Base-by-base conservation (phyloP, 208 protist genomes). In the Strigomonas culicis region DNA sequence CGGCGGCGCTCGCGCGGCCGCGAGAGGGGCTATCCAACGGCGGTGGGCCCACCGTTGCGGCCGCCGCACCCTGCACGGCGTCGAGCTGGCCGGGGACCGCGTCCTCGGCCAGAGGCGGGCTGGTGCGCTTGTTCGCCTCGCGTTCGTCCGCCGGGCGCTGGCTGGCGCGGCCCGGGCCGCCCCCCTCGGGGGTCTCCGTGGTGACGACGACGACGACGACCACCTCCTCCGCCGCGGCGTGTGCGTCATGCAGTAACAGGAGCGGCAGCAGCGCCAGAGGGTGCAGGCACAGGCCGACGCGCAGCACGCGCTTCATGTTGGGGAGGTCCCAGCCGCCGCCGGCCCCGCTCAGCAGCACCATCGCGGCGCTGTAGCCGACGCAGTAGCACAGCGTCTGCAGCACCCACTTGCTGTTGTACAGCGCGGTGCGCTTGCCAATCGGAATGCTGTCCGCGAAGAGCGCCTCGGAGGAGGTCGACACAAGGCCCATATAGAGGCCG, bases 351-450 rank as follows among this genome's bases (percentile, higher is more conserved):
- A 86, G 66, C 64, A 87, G 55, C 17, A 78, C 34, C 51, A 85
- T 57, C 11, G 72, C 70, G 1, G 31, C 27, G 7, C 66, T 25
- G 43, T 75, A 85, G 21, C 84, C 84, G 2, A 87, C 74, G 15
- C 74, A 65, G 49, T 73, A 76, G 56, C 72, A 84, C 13, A 82
- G 11, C 1, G 77, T 80, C 66, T 86, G 77, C 55, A 81, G 62
- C 2, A 87, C 76, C 80, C 84, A 90, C 70, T 90, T 90, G 21
- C 74, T 25, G 50, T 82, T 90, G 63, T 90, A 90, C 30, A 80
- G 64, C 39, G 32, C 34, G 25, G 72, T 77, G 1, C 84, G 73
- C 49, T 66, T 52, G 4, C 77, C 74, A 10, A 51, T 62, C 21
- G 66, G 61, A 7, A 87, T 68, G 65, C 77, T 85, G 66, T 87